Base-by-base conservation (phyloP, 1,284 basidiomycete genomes). In the Lentinula novae-zelandiae region DNA sequence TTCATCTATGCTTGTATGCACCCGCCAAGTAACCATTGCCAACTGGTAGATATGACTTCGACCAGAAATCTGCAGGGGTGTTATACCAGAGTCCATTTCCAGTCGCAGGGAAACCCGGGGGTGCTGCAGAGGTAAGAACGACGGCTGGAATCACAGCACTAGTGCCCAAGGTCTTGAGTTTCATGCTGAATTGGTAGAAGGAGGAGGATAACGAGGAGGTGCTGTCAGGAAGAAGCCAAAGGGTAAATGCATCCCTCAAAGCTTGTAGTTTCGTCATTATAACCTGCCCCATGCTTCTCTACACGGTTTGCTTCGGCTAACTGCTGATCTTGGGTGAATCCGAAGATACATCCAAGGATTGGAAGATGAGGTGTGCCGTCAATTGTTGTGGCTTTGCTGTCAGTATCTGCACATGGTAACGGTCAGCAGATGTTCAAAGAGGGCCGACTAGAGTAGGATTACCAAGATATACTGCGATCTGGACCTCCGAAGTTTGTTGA, bases 21-120 rank as follows among this genome's bases (percentile, higher is more conserved):
- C 87, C 88, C 67, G 81, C 89, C 49, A 90, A 76, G 68, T 83
- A 87, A 1, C 89, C 89, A 73, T 91, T 91, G 31, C 89, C 89
- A 33, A 90, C 74, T 1, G 89, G 89, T 22, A 90, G 76, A 69
- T 75, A 85, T 55, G 87, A 79, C 48, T 75, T 76, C 0, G 77
- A 73, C 89, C 89, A 90, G 36, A 78, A 68, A 0, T 67, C 68
- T 0, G 81, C 87, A 0, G 82, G 78, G 7, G 76, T 63, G 7
- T 72, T 80, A 66, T 84, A 90, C 89, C 89, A 91, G 22, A 91
- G 72, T 1, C 83, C 87, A 70, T 91, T 90, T 12, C 89, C 89
- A n/a, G 84, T 84, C 2, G 73, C 66, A 0, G 89, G 89, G 67
- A 91, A 89, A 8, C 77, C 79, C 10, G 78, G 85, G 33, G 86